A percentile compares a stretch with the other conserved stretches of the same genome.
Evolutionary conservation across 306 rosid species (phyloP).

Genomic region (cucumber (Cucumis sativus)): DNA sequence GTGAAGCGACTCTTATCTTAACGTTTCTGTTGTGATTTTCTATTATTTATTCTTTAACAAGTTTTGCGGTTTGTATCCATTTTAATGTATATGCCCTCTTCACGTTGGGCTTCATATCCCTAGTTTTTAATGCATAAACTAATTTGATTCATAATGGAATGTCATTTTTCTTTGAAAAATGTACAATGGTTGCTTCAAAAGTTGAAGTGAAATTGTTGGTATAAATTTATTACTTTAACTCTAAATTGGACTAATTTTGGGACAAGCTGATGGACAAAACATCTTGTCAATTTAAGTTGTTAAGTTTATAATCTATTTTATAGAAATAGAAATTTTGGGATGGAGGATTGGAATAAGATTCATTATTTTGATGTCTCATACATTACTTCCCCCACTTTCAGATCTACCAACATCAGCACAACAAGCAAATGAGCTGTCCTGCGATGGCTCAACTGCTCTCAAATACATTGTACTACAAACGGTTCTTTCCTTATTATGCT

Average conservation of each 20-base stretch:
- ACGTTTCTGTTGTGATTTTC: not conserved
- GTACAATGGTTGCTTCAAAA: not conserved
- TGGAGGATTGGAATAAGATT: not conserved
- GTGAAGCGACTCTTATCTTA: not conserved
- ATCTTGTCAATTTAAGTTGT: not conserved
- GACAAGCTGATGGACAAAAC: not conserved
- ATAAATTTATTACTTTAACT: not conserved
- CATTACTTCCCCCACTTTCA: constrained; percentile 11
- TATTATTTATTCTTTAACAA: not conserved
- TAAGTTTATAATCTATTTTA: not conserved
- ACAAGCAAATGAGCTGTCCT: constrained; percentile 99
- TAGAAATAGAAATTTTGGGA: not conserved
- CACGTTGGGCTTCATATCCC: not conserved
- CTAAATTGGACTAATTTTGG: not conserved
- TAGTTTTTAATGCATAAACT: not conserved
- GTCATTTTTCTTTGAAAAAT: not conserved
- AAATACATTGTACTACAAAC: constrained; percentile 88
- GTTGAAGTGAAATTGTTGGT: not conserved
- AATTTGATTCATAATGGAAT: not conserved
- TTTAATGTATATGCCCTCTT: not conserved
- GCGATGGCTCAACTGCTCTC: constrained; percentile 96
- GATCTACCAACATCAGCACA: constrained; percentile 94
- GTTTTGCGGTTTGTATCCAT: not conserved
- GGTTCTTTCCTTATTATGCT: constrained; percentile 91
- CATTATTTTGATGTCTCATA: not conserved